phyloP scores from a whole-genome alignment of 352 stramenopile genomes.

The Phytophthora syringae region DNA sequence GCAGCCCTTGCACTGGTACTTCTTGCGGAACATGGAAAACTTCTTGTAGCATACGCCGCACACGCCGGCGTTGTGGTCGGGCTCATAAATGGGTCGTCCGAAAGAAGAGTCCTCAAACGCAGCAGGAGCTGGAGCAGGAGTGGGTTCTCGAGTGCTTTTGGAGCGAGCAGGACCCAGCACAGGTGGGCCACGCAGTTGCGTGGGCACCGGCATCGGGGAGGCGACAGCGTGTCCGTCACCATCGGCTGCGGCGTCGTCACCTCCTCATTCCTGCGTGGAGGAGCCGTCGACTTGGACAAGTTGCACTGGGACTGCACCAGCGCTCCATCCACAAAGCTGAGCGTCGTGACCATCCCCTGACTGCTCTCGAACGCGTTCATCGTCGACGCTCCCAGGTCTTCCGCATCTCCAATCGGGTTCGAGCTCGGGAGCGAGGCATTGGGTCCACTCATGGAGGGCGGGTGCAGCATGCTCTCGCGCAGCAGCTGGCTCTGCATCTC shows the following conservation, averaged over 20 bases:
- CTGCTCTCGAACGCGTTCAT: constrained; percentile 45
- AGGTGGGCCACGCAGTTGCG: constrained; percentile 7
- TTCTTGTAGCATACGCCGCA: constrained; percentile 89
- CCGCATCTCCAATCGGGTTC: constrained; percentile 36
- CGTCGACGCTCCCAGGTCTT: constrained; percentile 36
- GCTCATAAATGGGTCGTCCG: constrained; percentile 48
- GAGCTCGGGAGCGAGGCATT: constrained; percentile 39
- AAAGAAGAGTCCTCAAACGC: constrained; percentile 35
- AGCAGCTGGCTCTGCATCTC: constrained; percentile 78
- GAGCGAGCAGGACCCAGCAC: constrained; percentile 22
- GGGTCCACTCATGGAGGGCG: constrained; percentile 37
- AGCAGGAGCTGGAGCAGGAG: constrained; percentile 3
- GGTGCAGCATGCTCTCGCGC: constrained; percentile 77
- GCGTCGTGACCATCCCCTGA: constrained; percentile 48
- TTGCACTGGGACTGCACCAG: constrained; percentile 46
- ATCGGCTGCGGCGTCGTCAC: constrained; percentile 2
- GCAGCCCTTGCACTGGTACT: constrained; percentile 88
- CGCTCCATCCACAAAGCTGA: constrained; percentile 48
- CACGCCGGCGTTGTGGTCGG: constrained; percentile 60
- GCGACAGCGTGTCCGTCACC: constrained; percentile 36
- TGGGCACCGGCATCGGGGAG: constrained; percentile 21
- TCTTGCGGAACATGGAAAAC: constrained; percentile 87
- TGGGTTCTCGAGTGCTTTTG: constrained; percentile 27
- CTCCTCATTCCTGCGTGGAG: constrained; percentile 24
- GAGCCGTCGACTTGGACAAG: constrained; percentile 28